These are phyloP conservation scores for Neurospora intermedia DNA, from an alignment of 495 filamentous ascomycete species.

Conservation along the genomic window DNA sequence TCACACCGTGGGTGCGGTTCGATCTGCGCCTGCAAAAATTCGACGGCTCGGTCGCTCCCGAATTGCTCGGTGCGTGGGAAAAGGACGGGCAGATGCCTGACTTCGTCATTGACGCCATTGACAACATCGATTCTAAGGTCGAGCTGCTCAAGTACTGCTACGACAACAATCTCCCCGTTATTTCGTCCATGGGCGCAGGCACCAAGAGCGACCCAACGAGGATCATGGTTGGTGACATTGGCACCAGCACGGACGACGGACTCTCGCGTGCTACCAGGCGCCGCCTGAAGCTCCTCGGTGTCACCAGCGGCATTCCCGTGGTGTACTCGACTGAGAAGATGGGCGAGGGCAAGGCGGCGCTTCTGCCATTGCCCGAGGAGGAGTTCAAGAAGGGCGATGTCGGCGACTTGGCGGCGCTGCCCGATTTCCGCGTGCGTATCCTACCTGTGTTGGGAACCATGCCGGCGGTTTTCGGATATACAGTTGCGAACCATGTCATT, in stretches of 20 bases:
- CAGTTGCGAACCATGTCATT: slow-evolving; percentile 83
- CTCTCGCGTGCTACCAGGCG: slow-evolving; percentile 77
- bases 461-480: slow-evolving; percentile 91
- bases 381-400: slow-evolving; percentile 84
- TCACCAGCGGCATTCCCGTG: slow-evolving; percentile 76
- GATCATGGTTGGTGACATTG: slow-evolving; percentile 89
- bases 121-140: slow-evolving; percentile 96
- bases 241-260: slow-evolving; percentile 76
- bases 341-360: slow-evolving; percentile 79
- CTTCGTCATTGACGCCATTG: slow-evolving; percentile 92
- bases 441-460: slow-evolving; percentile 92
- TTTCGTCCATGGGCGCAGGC: slow-evolving; percentile 93
- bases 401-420: slow-evolving; percentile 73
- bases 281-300: slow-evolving; percentile 63
- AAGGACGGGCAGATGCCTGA: slow-evolving; percentile 54
- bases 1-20: slow-evolving; percentile 85
- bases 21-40: slow-evolving; percentile 84
- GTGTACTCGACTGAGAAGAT: slow-evolving; percentile 92
- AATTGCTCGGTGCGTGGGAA: slow-evolving; percentile 52
- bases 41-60: slow-evolving; percentile 49
- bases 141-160: slow-evolving; percentile 82
- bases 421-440: slow-evolving; percentile 89
- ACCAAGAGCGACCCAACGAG: slow-evolving; percentile 94
- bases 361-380: slow-evolving; percentile 78
- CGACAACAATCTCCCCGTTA: slow-evolving; percentile 60